These are phyloP conservation scores for Niebla homalea DNA, from an alignment of 495 filamentous ascomycete genomes.

Conservation along the genomic window DNA sequence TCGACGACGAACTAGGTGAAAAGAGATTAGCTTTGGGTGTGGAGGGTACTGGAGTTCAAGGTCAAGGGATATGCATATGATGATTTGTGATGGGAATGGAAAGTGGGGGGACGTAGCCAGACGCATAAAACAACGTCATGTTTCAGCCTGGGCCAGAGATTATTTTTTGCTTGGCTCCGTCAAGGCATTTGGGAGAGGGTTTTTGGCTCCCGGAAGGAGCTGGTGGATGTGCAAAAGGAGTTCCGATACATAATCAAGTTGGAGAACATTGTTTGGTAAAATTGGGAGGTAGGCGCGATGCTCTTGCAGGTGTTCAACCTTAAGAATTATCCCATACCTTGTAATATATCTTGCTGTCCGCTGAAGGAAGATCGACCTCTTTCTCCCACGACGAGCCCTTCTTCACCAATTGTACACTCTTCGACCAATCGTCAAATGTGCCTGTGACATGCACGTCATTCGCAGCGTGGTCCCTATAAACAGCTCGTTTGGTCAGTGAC, in stretches of 20 bases:
- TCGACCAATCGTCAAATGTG: conserved; percentile 88
- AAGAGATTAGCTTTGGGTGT: not conserved
- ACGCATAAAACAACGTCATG: not conserved
- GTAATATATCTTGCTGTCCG: conserved; percentile 57
- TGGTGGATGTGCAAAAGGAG: not conserved
- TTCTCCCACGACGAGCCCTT: conserved; percentile 60
- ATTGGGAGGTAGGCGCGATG: no score
- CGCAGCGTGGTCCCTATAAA: conserved; percentile 55
- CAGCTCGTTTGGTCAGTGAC: conserved; percentile 8
- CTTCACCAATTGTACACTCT: conserved; percentile 67
- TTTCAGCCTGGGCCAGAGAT: not conserved
- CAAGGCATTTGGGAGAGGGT: not conserved
- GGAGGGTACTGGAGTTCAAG: not conserved
- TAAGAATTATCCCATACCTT: conserved; percentile 49
- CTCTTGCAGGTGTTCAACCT: no score
- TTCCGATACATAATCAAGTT: no score
- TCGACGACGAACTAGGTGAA: conserved; percentile 74
- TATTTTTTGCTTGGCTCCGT: no score
- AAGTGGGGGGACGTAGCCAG: not conserved
- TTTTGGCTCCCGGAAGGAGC: not conserved
- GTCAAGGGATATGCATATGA: not conserved
- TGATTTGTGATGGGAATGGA: not conserved
- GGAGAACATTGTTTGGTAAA: no score
- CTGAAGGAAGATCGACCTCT: conserved; percentile 52
- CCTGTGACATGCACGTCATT: conserved; percentile 89